Base-by-base conservation (phyloP, 1,284 basidiomycete genomes). In the Ceratobasidium sp. region DNA sequence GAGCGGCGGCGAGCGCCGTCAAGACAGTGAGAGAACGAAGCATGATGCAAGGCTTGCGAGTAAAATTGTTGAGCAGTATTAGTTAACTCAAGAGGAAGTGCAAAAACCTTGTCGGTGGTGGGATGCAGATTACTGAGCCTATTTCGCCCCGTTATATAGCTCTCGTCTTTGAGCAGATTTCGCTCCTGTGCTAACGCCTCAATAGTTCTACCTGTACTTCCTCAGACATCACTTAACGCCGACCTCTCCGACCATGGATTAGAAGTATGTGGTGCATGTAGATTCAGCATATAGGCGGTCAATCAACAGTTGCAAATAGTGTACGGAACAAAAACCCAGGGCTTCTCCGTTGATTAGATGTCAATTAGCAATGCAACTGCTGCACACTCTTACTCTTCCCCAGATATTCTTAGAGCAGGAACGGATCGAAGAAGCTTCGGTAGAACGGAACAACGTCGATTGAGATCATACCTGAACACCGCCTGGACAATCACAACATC, bases 11-110 rank as follows among this genome's bases (percentile, higher is more conserved):
- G 43, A n/a, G 20, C 22, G 27, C 22, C 52, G 27, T 34, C 27
- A 25, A 25, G 25, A 35, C 31, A 27, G 15, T 40, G 22, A 31
- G 20, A 12, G 34, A 29, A 35, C 34, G 53, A 22, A 53, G 15
- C 62, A 65, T 65, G 17, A n/a, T 53, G 62, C 7, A 27, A 42
- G 17, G 34, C n/a, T n/a, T n/a, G n/a, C n/a, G n/a, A n/a, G n/a
- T n/a, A n/a, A n/a, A n/a, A n/a, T n/a, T n/a, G n/a, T n/a, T n/a
- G n/a, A n/a, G n/a, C n/a, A n/a, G n/a, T n/a, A n/a, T n/a, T n/a
- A n/a, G n/a, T n/a, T n/a, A n/a, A n/a, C n/a, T 40, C 38, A 40
- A 8, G 17, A 40, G 38, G 38, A n/a, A n/a, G n/a, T n/a, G n/a
- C 7, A 8, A 40, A 40, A 40, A 8, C 38, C 38, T 40, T 7